Percentiles rank a stretch among this genome's conserved stretches.
Evolutionary conservation across 1,284 basidiomycete genomes (phyloP).

Genomic region (Tilletia caries): DNA sequence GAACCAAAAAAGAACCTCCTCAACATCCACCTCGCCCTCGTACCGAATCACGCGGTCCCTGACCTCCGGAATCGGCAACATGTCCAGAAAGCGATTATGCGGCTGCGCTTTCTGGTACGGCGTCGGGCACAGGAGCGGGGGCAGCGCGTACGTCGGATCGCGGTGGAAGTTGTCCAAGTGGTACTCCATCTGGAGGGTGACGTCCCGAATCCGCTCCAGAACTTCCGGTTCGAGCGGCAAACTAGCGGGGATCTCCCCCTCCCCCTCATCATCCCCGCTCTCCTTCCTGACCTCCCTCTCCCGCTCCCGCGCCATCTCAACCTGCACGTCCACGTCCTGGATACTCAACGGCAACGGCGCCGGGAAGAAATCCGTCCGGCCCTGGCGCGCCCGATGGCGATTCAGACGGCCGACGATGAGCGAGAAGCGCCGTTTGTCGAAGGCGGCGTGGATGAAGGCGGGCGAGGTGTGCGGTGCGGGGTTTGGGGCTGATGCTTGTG

Average conservation of each 20-base stretch:
- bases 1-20: conserved; percentile 16
- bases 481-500: not conserved
- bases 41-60: conserved; percentile 35
- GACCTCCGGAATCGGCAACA: conserved; percentile 25
- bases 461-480: no score
- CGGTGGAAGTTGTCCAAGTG: conserved; percentile 28
- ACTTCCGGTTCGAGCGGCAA: conserved; percentile 4
- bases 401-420: conserved; percentile 5
- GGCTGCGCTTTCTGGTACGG: conserved; percentile 31
- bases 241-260: conserved; percentile 2
- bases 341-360: not conserved
- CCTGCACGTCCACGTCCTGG: conserved; percentile 10
- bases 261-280: not conserved
- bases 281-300: conserved; percentile 6
- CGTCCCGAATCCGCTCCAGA: conserved; percentile 22
- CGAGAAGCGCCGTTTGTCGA: not conserved
- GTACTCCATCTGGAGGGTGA: conserved; percentile 24
- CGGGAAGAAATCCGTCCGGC: conserved; percentile 15
- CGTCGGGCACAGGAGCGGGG: conserved; percentile 30
- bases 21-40: conserved; percentile 20
- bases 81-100: conserved; percentile 34
- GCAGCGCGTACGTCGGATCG: conserved; percentile 33
- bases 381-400: not conserved
- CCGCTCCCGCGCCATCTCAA: conserved; percentile 9
- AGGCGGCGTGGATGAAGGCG: not conserved